Percentiles rank a stretch among this genome's conserved stretches.
Conservation (phyloP, 257 asterid species). For the Rubia yunnanensis region DNA sequence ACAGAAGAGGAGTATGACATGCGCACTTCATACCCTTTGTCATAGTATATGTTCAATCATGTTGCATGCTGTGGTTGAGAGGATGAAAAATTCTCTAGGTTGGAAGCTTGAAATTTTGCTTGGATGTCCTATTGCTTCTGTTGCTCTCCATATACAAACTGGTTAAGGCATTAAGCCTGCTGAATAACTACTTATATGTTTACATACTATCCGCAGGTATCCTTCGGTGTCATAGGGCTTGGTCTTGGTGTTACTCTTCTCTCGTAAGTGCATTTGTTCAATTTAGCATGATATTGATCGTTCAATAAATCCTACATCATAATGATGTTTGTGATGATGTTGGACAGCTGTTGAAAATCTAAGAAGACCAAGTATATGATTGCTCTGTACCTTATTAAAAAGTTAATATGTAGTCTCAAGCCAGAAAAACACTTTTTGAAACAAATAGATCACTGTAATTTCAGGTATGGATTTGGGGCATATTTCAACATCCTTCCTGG, state of each 20-base stretch:
- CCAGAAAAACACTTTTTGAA: conserved; percentile 3
- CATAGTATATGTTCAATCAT: neutral
- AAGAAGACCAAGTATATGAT: neutral
- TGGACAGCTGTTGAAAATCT: neutral
- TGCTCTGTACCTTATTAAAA: neutral
- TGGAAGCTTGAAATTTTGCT: conserved; percentile 3
- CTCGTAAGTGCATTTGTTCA: conserved; percentile 53
- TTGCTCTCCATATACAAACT: neutral
- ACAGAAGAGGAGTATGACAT: neutral
- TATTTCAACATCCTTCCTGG: conserved; percentile 96
- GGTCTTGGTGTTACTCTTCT: conserved; percentile 75
- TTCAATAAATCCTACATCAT: neutral
- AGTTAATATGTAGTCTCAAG: neutral
- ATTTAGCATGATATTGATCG: no score
- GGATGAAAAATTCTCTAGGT: neutral
- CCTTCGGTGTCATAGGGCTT: conserved; percentile 89
- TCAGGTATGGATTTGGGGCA: conserved; percentile 95
- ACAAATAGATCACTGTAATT: conserved; percentile 7
- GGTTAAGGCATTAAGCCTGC: neutral
- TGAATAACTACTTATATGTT: neutral
- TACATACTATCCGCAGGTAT: conserved; percentile 41
- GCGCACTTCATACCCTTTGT: neutral
- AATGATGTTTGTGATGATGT: neutral
- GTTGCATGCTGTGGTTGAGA: neutral
- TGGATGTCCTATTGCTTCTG: neutral